Conservation (phyloP, 768 basidiomycete species). For the Hemileccinum rubropunctum region DNA sequence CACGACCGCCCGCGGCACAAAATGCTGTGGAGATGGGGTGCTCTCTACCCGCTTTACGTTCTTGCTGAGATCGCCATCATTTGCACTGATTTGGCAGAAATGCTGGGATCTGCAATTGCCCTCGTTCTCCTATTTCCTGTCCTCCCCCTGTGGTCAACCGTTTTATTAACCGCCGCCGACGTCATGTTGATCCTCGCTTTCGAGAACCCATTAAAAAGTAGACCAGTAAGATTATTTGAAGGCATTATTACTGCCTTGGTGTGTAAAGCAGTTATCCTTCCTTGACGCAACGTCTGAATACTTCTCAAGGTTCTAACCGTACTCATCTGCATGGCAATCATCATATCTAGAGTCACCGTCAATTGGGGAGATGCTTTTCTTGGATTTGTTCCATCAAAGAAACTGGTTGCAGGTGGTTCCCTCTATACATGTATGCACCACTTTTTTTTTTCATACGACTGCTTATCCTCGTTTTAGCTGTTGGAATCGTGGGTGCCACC, state of each 20-base stretch:
- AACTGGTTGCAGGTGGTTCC: constrained; percentile 51
- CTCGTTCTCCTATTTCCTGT: constrained; percentile 70
- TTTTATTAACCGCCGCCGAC: constrained; percentile 65
- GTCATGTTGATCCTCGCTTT: constrained; percentile 70
- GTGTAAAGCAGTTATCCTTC: constrained; percentile 13
- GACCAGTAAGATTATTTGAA: constrained; percentile 70
- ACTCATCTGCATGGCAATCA: constrained; percentile 72
- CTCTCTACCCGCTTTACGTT: constrained; percentile 63
- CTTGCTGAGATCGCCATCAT: constrained; percentile 71
- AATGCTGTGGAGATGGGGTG: constrained; percentile 53
- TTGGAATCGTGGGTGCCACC: constrained; percentile 79
- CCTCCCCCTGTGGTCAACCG: constrained; percentile 67
- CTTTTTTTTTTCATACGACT: neutral
- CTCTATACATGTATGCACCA: constrained; percentile 61
- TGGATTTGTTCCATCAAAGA: constrained; percentile 74
- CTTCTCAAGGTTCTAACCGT: constrained; percentile 58
- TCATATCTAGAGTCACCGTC: constrained; percentile 69
- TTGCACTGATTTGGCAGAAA: constrained; percentile 77
- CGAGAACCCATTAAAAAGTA: constrained; percentile 64
- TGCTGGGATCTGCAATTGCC: constrained; percentile 80
- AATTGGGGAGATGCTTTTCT: constrained; percentile 72
- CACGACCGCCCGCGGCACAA: constrained; percentile 63
- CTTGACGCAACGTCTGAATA: neutral
- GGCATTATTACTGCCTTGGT: constrained; percentile 61
- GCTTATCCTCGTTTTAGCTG: constrained; percentile 39